Conservation (phyloP, 441 rosid genomes). For the Pelargonium cotyledonis region DNA sequence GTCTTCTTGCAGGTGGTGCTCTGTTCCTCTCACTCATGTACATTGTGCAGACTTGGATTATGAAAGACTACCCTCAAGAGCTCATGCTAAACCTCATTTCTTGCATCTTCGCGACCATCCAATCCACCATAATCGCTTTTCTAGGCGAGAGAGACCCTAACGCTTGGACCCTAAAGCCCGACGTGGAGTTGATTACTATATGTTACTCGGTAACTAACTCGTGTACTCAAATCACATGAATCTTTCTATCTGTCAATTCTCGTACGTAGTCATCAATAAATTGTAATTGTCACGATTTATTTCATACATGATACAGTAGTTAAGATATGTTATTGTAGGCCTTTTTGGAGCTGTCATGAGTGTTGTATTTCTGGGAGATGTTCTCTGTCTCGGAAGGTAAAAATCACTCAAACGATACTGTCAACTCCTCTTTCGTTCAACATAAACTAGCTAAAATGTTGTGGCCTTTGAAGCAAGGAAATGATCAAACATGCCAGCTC, state of each 20-base stretch:
- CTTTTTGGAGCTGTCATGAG: too few relatives aligned
- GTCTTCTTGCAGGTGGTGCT: neutral
- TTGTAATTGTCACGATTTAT: neutral
- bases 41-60: conserved; percentile 26
- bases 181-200: conserved; percentile 26
- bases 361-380: too few relatives aligned
- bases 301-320: too few relatives aligned
- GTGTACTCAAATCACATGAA: too few relatives aligned
- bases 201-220: conserved; percentile 23
- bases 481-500: neutral
- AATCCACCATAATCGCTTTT: conserved; percentile 21
- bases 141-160: conserved; percentile 24
- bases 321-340: too few relatives aligned
- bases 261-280: neutral
- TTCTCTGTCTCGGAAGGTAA: too few relatives aligned
- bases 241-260: too few relatives aligned
- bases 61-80: conserved; percentile 31
- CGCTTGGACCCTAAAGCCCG: conserved; percentile 30
- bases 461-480: too few relatives aligned
- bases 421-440: too few relatives aligned
- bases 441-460: too few relatives aligned
- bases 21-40: neutral
- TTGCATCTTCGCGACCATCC: conserved; percentile 17
- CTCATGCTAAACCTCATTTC: conserved; percentile 23
- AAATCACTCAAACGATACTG: too few relatives aligned